A percentile compares a stretch with the other conserved stretches of the same genome.
Conservation (phyloP, 2,329 filamentous ascomycete species). For the Xylariaceae sp. region DNA sequence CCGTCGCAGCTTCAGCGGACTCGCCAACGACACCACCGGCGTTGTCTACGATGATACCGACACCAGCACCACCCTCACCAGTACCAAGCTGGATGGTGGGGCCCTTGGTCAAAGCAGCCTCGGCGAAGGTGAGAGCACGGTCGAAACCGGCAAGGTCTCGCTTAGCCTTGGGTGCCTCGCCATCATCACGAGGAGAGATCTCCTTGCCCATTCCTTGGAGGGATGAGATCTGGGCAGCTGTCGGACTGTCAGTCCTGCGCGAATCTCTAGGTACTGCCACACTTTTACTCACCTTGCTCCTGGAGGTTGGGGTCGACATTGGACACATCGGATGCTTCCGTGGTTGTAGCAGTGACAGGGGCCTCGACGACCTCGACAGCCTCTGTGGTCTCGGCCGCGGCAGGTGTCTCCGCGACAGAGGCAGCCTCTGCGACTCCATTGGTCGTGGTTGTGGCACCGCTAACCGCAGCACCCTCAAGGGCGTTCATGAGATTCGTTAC, state of each 20-base stretch:
- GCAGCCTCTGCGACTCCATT: too few species aligned
- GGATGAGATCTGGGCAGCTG: slow-evolving; percentile 36
- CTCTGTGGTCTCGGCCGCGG: neutral
- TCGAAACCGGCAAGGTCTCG: slow-evolving; percentile 37
- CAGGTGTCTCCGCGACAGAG: neutral
- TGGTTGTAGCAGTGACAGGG: neutral
- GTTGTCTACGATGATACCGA: slow-evolving; percentile 37
- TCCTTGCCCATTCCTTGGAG: slow-evolving; percentile 47
- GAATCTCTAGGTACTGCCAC: too few species aligned
- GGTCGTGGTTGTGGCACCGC: slow-evolving; percentile 19
- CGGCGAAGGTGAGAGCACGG: slow-evolving; percentile 34
- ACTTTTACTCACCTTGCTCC: slow-evolving; percentile 33
- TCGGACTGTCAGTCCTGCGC: slow-evolving; percentile 5
- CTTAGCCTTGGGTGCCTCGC: slow-evolving; percentile 24
- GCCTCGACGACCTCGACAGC: neutral
- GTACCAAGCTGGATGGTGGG: slow-evolving; percentile 37
- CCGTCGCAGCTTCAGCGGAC: slow-evolving; percentile 7
- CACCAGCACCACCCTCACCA: slow-evolving; percentile 33
- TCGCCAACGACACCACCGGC: slow-evolving; percentile 19
- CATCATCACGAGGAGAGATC: slow-evolving; percentile 37
- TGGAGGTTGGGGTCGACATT: slow-evolving; percentile 29
- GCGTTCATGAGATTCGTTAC: slow-evolving; percentile 41
- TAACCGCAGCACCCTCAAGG: slow-evolving; percentile 40
- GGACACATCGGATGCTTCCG: neutral
- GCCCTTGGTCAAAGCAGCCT: slow-evolving; percentile 34